A percentile compares a stretch with the other conserved stretches of the same genome.
These are phyloP conservation scores for Aspergillus aculeatinus DNA, from an alignment of 2,329 filamentous ascomycete genomes.

Conservation along the genomic window DNA sequence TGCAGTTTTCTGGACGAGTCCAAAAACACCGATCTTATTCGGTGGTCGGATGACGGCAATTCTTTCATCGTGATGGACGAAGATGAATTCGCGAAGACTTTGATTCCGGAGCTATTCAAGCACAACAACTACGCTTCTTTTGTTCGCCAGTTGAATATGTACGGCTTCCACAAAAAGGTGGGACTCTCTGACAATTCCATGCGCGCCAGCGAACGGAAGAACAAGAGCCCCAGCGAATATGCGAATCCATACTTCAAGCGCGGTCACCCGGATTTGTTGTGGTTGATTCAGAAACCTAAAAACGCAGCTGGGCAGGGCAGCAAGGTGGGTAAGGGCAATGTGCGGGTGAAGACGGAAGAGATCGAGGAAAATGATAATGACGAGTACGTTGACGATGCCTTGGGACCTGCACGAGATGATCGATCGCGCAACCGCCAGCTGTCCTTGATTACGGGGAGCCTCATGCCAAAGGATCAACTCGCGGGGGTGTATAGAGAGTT, in stretches of 20 bases:
- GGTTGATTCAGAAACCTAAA: conserved; percentile 95
- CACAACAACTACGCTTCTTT: conserved; percentile 79
- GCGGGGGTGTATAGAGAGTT: conserved; percentile 76
- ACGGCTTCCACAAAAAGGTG: conserved; percentile 68
- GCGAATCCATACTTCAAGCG: conserved; percentile 95
- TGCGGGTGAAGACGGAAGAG: conserved; percentile 54
- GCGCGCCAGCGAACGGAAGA: conserved; percentile 93
- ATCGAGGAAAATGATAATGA: conserved; percentile 66
- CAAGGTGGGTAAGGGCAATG: conserved; percentile 50
- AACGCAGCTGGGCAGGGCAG: conserved; percentile 58
- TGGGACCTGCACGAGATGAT: conserved; percentile 33
- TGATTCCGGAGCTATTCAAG: conserved; percentile 75
- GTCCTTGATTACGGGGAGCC: conserved; percentile 41
- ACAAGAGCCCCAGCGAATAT: conserved; percentile 98
- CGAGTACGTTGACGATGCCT: conserved; percentile 47
- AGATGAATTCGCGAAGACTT: conserved; percentile 75
- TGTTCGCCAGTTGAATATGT: conserved; percentile 69
- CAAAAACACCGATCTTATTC: conserved; percentile 90
- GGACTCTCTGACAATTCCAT: conserved; percentile 95
- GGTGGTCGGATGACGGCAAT: conserved; percentile 94
- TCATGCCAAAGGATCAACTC: conserved; percentile 70
- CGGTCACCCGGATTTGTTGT: conserved; percentile 86
- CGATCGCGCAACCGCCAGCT: conserved; percentile 41
- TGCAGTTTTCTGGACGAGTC: conserved; percentile 85
- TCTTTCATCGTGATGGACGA: conserved; percentile 97